Conservation (phyloP, 108 stramenopile genomes). For the Schizochytrium sp. region DNA sequence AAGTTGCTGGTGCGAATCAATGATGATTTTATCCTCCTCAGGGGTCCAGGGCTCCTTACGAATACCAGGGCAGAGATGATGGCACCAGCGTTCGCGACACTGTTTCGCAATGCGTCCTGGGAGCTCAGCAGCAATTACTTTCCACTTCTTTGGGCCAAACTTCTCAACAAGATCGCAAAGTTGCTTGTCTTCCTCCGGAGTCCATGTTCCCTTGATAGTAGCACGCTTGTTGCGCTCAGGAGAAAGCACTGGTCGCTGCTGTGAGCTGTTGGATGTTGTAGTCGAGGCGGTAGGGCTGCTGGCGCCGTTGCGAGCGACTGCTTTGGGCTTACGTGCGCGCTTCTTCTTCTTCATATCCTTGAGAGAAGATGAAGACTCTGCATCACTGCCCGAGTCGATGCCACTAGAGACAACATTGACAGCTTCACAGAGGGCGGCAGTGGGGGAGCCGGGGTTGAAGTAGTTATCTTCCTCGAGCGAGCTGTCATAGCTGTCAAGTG, state of each 20-base stretch:
- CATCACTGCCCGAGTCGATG: background rate
- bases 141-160: constrained; percentile 75
- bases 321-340: constrained; percentile 12
- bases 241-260: background rate
- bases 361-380: background rate
- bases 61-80: constrained; percentile 87
- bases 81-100: constrained; percentile 81
- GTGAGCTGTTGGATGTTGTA: background rate
- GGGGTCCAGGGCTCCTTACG: constrained; percentile 76
- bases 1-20: constrained; percentile 65
- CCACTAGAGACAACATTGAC: constrained; percentile 23
- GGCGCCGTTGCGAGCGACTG: background rate
- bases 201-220: constrained; percentile 52
- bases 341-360: background rate
- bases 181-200: constrained; percentile 73
- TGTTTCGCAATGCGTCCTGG: constrained; percentile 79
- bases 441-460: background rate
- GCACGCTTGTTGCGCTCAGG: constrained; percentile 14
- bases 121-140: constrained; percentile 73
- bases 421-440: constrained; percentile 11
- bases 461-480: background rate
- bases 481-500: background rate
- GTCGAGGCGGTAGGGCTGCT: background rate
- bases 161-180: constrained; percentile 70
- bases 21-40: constrained; percentile 71